Base-by-base conservation (phyloP, 176 grass and related monocot genomes). In the Eleusine coracana region DNA sequence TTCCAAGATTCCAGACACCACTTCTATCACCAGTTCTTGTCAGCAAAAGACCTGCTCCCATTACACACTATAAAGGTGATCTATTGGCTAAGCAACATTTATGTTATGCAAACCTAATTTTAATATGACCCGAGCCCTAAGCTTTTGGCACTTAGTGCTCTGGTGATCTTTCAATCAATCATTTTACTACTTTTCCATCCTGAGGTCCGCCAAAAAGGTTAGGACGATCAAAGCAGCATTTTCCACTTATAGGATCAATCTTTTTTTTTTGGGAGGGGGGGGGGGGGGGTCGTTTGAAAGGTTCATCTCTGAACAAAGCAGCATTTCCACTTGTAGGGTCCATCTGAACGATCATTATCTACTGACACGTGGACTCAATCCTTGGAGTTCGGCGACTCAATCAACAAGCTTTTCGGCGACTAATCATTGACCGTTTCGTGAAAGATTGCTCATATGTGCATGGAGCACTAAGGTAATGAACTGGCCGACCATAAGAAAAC, bases 1-100 rank as follows among this genome's bases (percentile, higher is more conserved):
- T 50, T 29, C 40, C 10, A 76, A 82, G 71, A 87, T 87, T 87
- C 71, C 71, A 82, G 78, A 82, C 78, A 76, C 85, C 79, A 76
- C 71, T 59, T 61, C 52, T 9, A 45, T 61, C 23, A 61, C 7
- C 23, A 14, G 68, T 62, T 70, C 15, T 13, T 59, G 42, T 85
- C 74, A 70, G 65, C 64, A 7, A 48, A 58, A 49, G 66, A 39
- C 40, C 71, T 37, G 40, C 78, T 69, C 2, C 71, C 70, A 75
- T 29, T 39, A 23, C 78, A 51, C 72, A 31, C 82, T 79, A 52
- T 42, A 74, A 80, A 80, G 84, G 37, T 23, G 29, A 50, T 76
- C 34, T 10, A 2, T 16, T 70, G 39, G 81, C 27, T 50, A 81
- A 60, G 48, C 78, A 60, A 60, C 68, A 52, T 67, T 68, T 58